Evolutionary conservation across 495 filamentous ascomycete genomes (phyloP).

Genomic region (Xylaria telfairii): DNA sequence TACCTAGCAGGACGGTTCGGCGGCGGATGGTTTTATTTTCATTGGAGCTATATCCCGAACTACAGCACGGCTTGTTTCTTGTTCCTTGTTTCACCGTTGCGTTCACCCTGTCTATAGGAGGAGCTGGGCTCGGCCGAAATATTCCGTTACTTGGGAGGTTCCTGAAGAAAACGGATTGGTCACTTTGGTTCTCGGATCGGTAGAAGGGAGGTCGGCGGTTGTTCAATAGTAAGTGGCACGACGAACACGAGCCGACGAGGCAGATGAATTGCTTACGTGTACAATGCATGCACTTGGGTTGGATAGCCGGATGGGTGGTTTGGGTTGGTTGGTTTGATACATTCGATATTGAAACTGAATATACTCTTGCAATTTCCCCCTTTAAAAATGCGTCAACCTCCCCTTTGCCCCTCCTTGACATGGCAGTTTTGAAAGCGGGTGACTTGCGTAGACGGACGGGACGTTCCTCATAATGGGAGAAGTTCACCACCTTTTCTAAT

Average conservation of each 20-base stretch:
- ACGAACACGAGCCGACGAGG: background rate
- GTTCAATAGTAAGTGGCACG: background rate
- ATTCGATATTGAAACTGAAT: slow-evolving; percentile 21
- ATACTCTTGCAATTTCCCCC: slow-evolving; percentile 10
- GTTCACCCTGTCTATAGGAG: slow-evolving; percentile 3
- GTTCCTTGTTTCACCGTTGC: background rate
- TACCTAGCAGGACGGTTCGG: background rate
- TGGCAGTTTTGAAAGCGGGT: background rate
- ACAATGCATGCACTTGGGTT: background rate
- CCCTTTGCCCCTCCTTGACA: background rate
- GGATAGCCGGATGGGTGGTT: background rate
- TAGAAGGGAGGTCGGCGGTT: background rate
- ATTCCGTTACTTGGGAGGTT: background rate
- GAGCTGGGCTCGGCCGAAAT: background rate
- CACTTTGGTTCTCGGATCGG: background rate
- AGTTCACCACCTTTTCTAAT: background rate
- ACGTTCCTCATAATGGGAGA: background rate
- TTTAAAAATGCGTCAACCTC: background rate
- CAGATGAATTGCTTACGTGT: background rate
- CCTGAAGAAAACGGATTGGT: background rate
- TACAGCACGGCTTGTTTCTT: background rate
- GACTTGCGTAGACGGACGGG: background rate
- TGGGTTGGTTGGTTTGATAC: background rate
- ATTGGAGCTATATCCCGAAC: slow-evolving; percentile 6
- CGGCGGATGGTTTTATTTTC: background rate